These are phyloP conservation scores for Leccinum uliginosum DNA, from an alignment of 768 basidiomycete species.

Conservation along the genomic window DNA sequence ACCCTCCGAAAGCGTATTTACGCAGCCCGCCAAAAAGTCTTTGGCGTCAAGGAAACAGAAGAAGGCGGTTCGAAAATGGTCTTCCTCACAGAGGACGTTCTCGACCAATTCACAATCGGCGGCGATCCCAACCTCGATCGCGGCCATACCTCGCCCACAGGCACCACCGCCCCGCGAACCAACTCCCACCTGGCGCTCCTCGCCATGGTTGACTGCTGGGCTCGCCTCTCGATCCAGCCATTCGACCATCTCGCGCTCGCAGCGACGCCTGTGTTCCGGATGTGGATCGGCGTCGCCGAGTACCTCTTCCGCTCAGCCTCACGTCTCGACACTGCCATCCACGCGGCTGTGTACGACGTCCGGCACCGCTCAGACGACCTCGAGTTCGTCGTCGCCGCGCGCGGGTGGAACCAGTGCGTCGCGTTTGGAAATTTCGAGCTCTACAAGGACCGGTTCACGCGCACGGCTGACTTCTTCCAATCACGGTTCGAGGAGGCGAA, in stretches of 20 bases:
- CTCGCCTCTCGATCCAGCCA: conserved; percentile 78
- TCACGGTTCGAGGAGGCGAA: conserved; percentile 83
- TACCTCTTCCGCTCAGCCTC: conserved; percentile 77
- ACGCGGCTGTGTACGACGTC: conserved; percentile 69
- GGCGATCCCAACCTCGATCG: conserved; percentile 21
- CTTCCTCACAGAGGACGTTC: conserved; percentile 75
- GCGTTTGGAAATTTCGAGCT: conserved; percentile 88
- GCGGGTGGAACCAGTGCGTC: conserved; percentile 96
- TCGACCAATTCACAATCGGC: conserved; percentile 88
- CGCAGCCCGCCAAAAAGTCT: conserved; percentile 71
- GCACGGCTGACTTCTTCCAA: conserved; percentile 81
- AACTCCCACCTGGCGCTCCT: conserved; percentile 93
- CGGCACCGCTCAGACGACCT: conserved; percentile 86
- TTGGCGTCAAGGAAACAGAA: conserved; percentile 42
- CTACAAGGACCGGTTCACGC: conserved; percentile 75
- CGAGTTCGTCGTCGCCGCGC: conserved; percentile 89
- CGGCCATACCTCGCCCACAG: conserved; percentile 6
- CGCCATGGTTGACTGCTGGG: conserved; percentile 99
- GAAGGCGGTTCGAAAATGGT: conserved; percentile 49
- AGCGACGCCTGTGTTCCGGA: conserved; percentile 91
- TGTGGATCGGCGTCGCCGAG: conserved; percentile 97
- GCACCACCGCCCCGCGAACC: conserved; percentile 29
- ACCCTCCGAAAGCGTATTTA: conserved; percentile 69
- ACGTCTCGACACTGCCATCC: conserved; percentile 64
- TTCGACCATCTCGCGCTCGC: conserved; percentile 90